Evolutionary conservation across 2,329 filamentous ascomycete genomes (phyloP), one percentile per base, ranked within the genome.

Genomic region (Beauveria sp.): DNA sequence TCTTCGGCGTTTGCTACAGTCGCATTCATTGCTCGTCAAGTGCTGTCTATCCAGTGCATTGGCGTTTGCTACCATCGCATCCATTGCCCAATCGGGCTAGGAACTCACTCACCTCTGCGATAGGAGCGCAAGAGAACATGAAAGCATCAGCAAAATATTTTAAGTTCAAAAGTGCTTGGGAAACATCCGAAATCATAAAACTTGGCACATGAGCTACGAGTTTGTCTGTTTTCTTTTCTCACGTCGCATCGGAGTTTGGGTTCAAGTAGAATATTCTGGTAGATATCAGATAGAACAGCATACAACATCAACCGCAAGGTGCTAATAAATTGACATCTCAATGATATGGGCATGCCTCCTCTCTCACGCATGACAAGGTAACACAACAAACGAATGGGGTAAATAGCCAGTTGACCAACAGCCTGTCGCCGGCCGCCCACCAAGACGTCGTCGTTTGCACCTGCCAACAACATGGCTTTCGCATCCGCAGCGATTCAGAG

Each of bases 151-250:
- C 20, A 48, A 57, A n/a, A 24, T 20, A 9, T 14, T n/a, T 10
- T 1, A 12, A 16, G 18, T 41, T 9, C 18, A 56, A 4, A 37
- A n/a, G 54, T 48, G 8, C 52, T 28, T 12, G 4, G 12, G n/a
- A 18, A 16, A 20, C 16, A n/a, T 7, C 8, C 1, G 20, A 10
- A 14, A 34, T 37, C 12, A 14, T 4, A 16, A 37, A 37, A 18
- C 5, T 16, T 9, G 10, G 10, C 30, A 34, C 6, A 50, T 50
- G 55, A 57, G 55, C 55, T 50, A 43, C 52, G 63, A 64, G 62
- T 59, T 52, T 61, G 48, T 57, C 46, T n/a, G 50, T 59, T 53
- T 55, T 28, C 63, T 30, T 60, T 55, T 58, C 51, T 41, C 54
- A 43, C 44, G 44, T 55, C 5, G 34, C 55, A 57, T 50, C 18